Evolutionary conservation across 2,329 filamentous ascomycete species (phyloP).

Genomic region (Curvularia eragrostidis): DNA sequence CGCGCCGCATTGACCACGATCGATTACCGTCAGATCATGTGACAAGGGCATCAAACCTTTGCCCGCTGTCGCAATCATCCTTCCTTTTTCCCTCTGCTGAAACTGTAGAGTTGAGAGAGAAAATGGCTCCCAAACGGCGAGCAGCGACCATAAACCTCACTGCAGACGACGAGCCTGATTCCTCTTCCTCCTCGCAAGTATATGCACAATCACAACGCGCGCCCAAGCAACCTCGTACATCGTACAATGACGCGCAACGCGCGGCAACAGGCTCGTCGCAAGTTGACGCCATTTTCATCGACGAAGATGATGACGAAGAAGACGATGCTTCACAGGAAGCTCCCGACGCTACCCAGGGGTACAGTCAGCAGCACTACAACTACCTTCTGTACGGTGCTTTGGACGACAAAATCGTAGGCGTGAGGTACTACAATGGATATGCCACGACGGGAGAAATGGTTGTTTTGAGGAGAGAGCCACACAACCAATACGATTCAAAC

Average conservation of each 20-base stretch:
- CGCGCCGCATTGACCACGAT: slow-evolving; percentile 1
- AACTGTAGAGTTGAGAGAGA: not conserved
- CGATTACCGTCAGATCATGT: slow-evolving; percentile 3
- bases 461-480: slow-evolving; percentile 64
- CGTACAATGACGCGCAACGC: slow-evolving; percentile 14
- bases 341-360: slow-evolving; percentile 34
- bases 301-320: slow-evolving; percentile 39
- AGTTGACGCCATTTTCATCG: slow-evolving; percentile 33
- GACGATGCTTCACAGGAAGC: slow-evolving; percentile 41
- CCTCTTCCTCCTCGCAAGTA: slow-evolving; percentile 17
- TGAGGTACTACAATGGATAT: slow-evolving; percentile 51
- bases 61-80: not conserved
- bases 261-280: slow-evolving; percentile 34
- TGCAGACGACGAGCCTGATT: slow-evolving; percentile 13
- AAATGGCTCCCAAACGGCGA: slow-evolving; percentile 20
- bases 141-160: slow-evolving; percentile 19
- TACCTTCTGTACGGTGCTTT: slow-evolving; percentile 48
- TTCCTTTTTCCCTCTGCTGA: not conserved
- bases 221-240: slow-evolving; percentile 39
- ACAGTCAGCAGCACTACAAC: slow-evolving; percentile 31
- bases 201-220: slow-evolving; percentile 18
- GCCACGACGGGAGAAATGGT: slow-evolving; percentile 47
- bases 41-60: slow-evolving; percentile 1
- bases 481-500: slow-evolving; percentile 66
- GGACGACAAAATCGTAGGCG: slow-evolving; percentile 65